Percentiles rank a stretch among this genome's conserved stretches.
Evolutionary conservation across 2,329 filamentous ascomycete species (phyloP).

Genomic region (Apiospora marii): DNA sequence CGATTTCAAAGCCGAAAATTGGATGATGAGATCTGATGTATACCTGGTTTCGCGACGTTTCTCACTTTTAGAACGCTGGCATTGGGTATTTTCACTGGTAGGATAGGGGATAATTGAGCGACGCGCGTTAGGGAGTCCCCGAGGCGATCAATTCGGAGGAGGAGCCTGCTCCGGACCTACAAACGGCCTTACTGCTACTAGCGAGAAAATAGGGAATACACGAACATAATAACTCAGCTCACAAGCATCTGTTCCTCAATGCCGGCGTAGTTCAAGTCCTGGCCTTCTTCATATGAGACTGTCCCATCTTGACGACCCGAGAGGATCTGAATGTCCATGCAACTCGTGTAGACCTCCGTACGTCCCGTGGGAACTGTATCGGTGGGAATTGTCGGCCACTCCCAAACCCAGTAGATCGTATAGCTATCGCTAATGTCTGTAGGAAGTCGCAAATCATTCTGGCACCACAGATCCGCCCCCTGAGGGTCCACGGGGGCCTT

Average conservation of each 20-base stretch:
- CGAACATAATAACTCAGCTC: too few relatives aligned
- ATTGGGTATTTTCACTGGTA: too few relatives aligned
- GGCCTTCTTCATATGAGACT: constrained; percentile 13
- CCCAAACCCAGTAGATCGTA: constrained; percentile 23
- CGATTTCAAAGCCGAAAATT: too few relatives aligned
- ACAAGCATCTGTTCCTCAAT: neutral
- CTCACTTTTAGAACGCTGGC: too few relatives aligned
- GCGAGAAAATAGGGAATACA: too few relatives aligned
- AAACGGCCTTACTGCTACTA: too few relatives aligned
- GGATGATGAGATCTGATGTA: too few relatives aligned
- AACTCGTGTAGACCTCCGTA: constrained; percentile 22
- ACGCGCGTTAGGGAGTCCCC: too few relatives aligned
- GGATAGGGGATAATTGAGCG: too few relatives aligned
- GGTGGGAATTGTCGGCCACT: constrained; percentile 18
- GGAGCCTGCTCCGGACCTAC: too few relatives aligned
- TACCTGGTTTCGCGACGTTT: too few relatives aligned
- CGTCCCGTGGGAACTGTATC: neutral
- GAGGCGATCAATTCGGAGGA: too few relatives aligned
- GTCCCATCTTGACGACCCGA: neutral
- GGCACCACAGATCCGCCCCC: constrained; percentile 24
- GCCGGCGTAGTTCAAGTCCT: constrained; percentile 9
- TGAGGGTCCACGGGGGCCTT: neutral
- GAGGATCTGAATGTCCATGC: constrained; percentile 15
- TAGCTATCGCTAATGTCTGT: constrained; percentile 14
- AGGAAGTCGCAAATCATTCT: constrained; percentile 24